A percentile compares a stretch with the other conserved stretches of the same genome.
These are phyloP conservation scores for Ophioceras dolichostomum DNA, from an alignment of 2,329 filamentous ascomycete species.

Conservation along the genomic window DNA sequence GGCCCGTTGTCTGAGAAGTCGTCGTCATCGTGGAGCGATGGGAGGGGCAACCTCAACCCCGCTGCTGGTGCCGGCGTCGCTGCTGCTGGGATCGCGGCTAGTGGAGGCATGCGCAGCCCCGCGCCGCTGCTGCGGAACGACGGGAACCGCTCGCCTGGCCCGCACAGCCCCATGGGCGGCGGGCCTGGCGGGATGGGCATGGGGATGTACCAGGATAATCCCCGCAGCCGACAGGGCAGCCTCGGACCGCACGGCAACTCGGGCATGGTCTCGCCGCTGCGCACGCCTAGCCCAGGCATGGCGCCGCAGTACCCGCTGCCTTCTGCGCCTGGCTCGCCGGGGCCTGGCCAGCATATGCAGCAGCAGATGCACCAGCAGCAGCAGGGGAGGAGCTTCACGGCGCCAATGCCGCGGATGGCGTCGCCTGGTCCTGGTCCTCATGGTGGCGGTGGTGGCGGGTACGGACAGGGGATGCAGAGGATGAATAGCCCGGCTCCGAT, in stretches of 20 bases:
- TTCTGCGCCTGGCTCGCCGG: neutral
- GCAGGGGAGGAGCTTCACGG: constrained; percentile 14
- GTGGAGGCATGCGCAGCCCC: constrained; percentile 11
- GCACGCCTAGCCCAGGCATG: constrained; percentile 1
- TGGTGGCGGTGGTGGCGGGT: constrained; percentile 1
- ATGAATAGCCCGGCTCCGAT: constrained; percentile 5
- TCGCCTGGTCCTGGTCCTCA: neutral
- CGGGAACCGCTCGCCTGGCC: constrained; percentile 11
- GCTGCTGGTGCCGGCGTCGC: constrained; percentile 8
- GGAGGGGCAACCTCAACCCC: constrained; percentile 7
- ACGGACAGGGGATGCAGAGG: neutral
- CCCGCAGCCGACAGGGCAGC: too few relatives aligned
- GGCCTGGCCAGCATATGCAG: neutral
- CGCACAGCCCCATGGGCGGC: constrained; percentile 6
- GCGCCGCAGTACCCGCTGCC: neutral
- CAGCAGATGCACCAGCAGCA: too few relatives aligned
- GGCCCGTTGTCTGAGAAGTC: constrained; percentile 17
- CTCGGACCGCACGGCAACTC: neutral
- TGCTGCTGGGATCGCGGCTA: constrained; percentile 10
- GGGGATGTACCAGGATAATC: neutral
- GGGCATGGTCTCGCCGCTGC: neutral
- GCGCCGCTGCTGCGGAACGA: constrained; percentile 15
- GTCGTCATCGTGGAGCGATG: constrained; percentile 8
- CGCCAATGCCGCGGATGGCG: constrained; percentile 3
- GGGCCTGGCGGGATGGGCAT: too few relatives aligned